phyloP scores from a whole-genome alignment of 73 alveolate genomes.

The Stentor roeselii region DNA sequence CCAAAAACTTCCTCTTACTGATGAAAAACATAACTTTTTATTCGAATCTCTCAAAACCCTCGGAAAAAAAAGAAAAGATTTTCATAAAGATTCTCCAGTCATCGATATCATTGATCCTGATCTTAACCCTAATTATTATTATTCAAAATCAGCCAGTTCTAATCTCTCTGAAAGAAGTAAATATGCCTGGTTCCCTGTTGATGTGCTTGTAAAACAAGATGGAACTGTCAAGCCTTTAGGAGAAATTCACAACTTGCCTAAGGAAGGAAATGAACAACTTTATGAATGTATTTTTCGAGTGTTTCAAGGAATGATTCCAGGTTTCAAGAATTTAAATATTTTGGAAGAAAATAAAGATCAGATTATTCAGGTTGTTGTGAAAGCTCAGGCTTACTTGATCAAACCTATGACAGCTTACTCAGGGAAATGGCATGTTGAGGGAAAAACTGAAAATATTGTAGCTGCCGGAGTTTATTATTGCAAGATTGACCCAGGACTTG shows the following conservation, averaged over 20 bases:
- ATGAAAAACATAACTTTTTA: neutral
- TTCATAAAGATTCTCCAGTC: slow-evolving; percentile 9
- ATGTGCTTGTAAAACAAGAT: neutral
- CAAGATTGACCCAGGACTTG: neutral
- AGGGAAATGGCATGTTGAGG: slow-evolving; percentile 22
- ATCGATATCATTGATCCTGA: slow-evolving; percentile 20
- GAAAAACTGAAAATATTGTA: slow-evolving; percentile 6
- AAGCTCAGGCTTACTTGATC: neutral
- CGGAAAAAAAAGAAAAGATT: neutral
- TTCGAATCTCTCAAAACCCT: neutral
- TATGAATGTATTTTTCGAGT: neutral
- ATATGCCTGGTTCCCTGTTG: slow-evolving; percentile 16
- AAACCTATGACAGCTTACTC: neutral
- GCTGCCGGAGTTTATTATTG: slow-evolving; percentile 15
- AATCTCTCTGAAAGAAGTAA: neutral
- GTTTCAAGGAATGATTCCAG: slow-evolving; percentile 13
- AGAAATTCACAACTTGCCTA: neutral
- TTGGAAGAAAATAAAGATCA: neutral
- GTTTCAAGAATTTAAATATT: neutral
- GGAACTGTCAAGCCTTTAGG: neutral
- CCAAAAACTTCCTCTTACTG: slow-evolving; percentile 7
- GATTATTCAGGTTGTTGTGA: neutral
- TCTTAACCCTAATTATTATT: slow-evolving; percentile 9
- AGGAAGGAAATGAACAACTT: neutral
- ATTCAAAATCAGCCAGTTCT: neutral